Evolutionary conservation across 129 eudicot genomes (phyloP).

Genomic region (Glebionis coronaria): DNA sequence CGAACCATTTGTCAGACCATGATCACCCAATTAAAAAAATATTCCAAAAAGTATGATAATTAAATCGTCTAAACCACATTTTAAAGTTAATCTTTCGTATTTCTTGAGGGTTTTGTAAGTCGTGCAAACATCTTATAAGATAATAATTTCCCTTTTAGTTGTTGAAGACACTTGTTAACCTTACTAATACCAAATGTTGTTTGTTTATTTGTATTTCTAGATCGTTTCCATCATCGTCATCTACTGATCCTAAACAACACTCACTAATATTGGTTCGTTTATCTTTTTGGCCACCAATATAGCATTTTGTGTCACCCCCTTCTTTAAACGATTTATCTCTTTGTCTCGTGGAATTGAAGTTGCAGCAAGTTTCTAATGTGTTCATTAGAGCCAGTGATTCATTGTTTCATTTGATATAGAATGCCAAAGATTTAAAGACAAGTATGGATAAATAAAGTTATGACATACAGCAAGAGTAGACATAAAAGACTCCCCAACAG

Average conservation of each 20-base stretch:
- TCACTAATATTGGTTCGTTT: constrained; percentile 12
- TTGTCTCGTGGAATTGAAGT: too few species aligned
- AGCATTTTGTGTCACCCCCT: constrained; percentile 19
- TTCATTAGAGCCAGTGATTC: not conserved
- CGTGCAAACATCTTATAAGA: constrained; percentile 97
- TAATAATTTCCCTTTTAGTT: constrained; percentile 75
- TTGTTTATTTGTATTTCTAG: constrained; percentile 46
- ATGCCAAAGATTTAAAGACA: not conserved
- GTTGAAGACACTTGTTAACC: constrained; percentile 65
- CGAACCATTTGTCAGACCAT: constrained; percentile 72
- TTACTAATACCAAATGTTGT: constrained; percentile 49
- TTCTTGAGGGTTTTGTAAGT: constrained; percentile 89
- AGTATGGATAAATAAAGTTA: not conserved
- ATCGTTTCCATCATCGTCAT: constrained; percentile 28
- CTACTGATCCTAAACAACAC: constrained; percentile 20
- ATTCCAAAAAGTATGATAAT: not conserved
- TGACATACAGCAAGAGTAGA: constrained; percentile 88
- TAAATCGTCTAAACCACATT: constrained; percentile 9
- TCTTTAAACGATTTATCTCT: too few species aligned
- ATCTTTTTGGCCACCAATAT: constrained; percentile 20
- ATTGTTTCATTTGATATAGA: not conserved
- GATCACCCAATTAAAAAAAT: constrained; percentile 3
- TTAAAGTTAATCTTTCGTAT: constrained; percentile 71
- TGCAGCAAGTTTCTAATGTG: not conserved
- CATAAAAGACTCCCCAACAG: too few species aligned